Evolutionary conservation across 176 grass and related monocot genomes (phyloP).

Genomic region (Lolium perenne): DNA sequence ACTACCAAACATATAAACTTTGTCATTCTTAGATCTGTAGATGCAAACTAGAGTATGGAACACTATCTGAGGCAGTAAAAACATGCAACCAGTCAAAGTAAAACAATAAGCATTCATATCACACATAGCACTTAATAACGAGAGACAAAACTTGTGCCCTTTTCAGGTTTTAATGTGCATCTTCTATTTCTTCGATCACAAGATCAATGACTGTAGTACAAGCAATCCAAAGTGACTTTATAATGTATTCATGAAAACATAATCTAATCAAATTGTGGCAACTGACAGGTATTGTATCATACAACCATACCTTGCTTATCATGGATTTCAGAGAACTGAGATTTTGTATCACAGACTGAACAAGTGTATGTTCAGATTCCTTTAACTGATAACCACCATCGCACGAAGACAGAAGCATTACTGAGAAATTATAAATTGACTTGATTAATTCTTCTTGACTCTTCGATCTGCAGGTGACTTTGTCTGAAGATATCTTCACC

Average conservation of each 20-base stretch:
- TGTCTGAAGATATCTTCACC: conserved; percentile 23
- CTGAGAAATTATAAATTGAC: conserved; percentile 59
- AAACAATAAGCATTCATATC: conserved; percentile 17
- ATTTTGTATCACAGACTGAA: conserved; percentile 54
- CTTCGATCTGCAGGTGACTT: conserved; percentile 18
- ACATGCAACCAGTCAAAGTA: conserved; percentile 20
- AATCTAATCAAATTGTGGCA: conserved; percentile 3
- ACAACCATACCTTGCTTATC: conserved; percentile 50
- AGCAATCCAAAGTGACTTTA: not conserved
- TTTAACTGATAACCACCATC: conserved; percentile 40
- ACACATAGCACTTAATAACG: conserved; percentile 1
- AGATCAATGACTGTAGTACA: conserved; percentile 12
- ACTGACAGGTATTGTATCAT: conserved; percentile 18
- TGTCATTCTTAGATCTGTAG: not conserved
- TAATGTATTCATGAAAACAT: not conserved
- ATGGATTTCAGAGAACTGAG: conserved; percentile 54
- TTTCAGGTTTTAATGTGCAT: conserved; percentile 13
- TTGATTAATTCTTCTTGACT: conserved; percentile 46
- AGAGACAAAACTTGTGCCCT: not conserved
- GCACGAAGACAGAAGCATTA: conserved; percentile 49
- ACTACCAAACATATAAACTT: not conserved
- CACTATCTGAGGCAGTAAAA: not conserved
- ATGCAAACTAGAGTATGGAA: conserved; percentile 26
- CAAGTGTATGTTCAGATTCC: conserved; percentile 49
- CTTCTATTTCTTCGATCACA: not conserved